A percentile compares a stretch with the other conserved stretches of the same genome.
Evolutionary conservation across 768 basidiomycete species (phyloP).

Genomic region (Leccinum disarticulatum): DNA sequence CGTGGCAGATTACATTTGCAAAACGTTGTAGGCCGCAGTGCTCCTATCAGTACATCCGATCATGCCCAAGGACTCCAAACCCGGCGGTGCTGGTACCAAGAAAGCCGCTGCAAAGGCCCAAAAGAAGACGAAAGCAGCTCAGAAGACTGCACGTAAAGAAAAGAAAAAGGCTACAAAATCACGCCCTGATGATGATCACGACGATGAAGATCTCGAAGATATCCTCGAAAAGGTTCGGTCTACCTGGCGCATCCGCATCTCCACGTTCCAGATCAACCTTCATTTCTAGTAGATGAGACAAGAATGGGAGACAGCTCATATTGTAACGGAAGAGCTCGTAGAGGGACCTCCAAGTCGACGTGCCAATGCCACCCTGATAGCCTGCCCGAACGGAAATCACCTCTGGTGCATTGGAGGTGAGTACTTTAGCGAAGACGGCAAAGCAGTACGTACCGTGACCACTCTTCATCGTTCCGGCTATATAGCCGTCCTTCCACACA

Average conservation of each 20-base stretch:
- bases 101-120: constrained; percentile 54
- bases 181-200: constrained; percentile 49
- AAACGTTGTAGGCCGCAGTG: neutral
- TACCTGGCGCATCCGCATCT: neutral
- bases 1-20: neutral
- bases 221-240: constrained; percentile 72
- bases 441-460: constrained; percentile 52
- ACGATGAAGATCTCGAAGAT: constrained; percentile 77
- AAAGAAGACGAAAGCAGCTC: constrained; percentile 64
- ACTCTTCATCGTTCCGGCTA: neutral
- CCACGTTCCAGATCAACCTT: neutral
- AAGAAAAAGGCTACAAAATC: constrained; percentile 54
- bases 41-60: neutral
- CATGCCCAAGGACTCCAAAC: constrained; percentile 26
- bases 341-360: constrained; percentile 80
- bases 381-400: constrained; percentile 78
- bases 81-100: constrained; percentile 32
- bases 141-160: constrained; percentile 71
- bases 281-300: constrained; percentile 61
- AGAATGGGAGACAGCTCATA: constrained; percentile 83
- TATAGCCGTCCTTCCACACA: too few species aligned
- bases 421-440: constrained; percentile 84
- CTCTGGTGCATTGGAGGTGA: constrained; percentile 87
- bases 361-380: constrained; percentile 79
- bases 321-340: constrained; percentile 82